Evolutionary conservation across 2,329 filamentous ascomycete species (phyloP).

Genomic region (Tricladium varicosporioides): DNA sequence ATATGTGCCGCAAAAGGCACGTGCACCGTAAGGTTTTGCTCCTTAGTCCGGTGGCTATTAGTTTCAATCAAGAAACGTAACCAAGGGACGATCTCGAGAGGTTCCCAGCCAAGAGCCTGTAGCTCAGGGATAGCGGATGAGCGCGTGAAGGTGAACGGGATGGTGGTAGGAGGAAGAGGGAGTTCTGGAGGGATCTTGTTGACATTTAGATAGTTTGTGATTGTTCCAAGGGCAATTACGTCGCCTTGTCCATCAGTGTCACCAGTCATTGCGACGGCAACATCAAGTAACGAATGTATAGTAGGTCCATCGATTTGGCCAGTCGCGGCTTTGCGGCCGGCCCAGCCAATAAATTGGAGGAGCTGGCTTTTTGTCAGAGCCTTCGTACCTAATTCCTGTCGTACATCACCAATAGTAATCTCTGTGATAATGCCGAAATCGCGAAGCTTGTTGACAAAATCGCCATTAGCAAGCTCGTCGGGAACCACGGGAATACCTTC

Average conservation of each 20-base stretch:
- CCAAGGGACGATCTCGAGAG: slow-evolving; percentile 84
- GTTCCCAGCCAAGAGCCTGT: slow-evolving; percentile 79
- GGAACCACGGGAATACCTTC: slow-evolving; percentile 86
- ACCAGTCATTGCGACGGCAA: slow-evolving; percentile 71
- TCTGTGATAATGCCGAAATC: slow-evolving; percentile 85
- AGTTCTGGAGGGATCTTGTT: slow-evolving; percentile 77
- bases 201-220: slow-evolving; percentile 73
- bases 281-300: slow-evolving; percentile 70
- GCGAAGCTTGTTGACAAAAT: slow-evolving; percentile 76
- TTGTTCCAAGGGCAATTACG: slow-evolving; percentile 73
- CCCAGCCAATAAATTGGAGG: slow-evolving; percentile 81
- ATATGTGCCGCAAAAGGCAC: slow-evolving; percentile 74
- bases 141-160: slow-evolving; percentile 82
- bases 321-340: slow-evolving; percentile 66
- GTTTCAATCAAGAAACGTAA: slow-evolving; percentile 75
- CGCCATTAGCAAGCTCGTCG: slow-evolving; percentile 67
- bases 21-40: slow-evolving; percentile 69
- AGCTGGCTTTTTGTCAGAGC: slow-evolving; percentile 78
- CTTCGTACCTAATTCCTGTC: slow-evolving; percentile 75
- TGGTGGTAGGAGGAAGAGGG: slow-evolving; percentile 76
- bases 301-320: slow-evolving; percentile 70
- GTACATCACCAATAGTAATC: slow-evolving; percentile 84
- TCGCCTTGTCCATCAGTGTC: slow-evolving; percentile 59
- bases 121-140: slow-evolving; percentile 65
- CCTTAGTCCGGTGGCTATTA: slow-evolving; percentile 53